A percentile compares a stretch with the other conserved stretches of the same genome.
Conservation (phyloP, 1,284 basidiomycete species). For the Irpex sp. region DNA sequence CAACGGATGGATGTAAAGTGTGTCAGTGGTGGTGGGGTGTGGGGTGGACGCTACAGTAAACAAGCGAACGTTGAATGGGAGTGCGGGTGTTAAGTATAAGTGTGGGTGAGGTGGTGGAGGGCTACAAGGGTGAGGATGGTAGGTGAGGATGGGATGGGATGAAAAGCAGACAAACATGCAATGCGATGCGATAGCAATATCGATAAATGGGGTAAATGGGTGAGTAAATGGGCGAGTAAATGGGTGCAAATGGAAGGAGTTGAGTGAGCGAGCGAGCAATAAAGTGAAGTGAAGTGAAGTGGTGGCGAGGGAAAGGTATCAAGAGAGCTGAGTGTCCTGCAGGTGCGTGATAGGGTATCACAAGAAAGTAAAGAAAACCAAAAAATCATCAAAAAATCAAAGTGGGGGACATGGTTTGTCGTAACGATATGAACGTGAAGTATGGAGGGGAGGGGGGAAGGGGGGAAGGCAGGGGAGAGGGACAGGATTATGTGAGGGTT, state of each 20-base stretch:
- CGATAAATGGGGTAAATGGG: background rate
- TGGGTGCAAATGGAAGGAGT: no score
- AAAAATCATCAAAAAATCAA: no score
- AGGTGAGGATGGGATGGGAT: background rate
- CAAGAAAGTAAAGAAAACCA: background rate
- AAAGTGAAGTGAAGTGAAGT: no score
- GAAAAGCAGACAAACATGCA: background rate
- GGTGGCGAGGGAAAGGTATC: background rate
- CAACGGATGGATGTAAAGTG: no score
- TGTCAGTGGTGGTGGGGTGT: no score
- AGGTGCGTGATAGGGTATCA: constrained; percentile 1
- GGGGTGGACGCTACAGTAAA: no score
- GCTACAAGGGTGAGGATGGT: background rate
- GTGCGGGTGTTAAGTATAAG: background rate
- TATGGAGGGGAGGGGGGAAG: no score
- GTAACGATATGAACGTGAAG: no score
- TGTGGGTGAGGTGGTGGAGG: background rate
- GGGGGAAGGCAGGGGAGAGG: no score
- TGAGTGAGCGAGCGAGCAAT: background rate
- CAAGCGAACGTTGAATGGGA: no score
- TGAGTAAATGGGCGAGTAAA: background rate
- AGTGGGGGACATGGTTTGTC: no score
- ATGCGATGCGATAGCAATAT: background rate
- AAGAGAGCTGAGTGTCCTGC: background rate
- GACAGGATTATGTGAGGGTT: background rate